phyloP scores from a whole-genome alignment of 148 eudicot genomes.

The Pouteria glomerata region DNA sequence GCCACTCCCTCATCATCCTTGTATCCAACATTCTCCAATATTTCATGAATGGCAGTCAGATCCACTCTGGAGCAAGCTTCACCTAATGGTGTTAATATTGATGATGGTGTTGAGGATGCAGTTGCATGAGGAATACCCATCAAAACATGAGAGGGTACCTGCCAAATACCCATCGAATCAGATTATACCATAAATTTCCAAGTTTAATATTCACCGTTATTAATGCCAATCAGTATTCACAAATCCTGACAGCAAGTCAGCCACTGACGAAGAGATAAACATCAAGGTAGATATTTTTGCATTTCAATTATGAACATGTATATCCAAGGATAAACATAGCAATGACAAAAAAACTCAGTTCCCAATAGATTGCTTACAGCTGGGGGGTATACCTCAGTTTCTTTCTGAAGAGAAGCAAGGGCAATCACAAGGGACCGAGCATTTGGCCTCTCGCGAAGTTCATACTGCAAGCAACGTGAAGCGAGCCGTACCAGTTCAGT shows the following conservation, averaged over 20 bases:
- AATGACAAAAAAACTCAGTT: neutral
- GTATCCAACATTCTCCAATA: conserved; percentile 65
- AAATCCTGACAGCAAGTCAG: neutral
- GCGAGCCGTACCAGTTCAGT: conserved; percentile 68
- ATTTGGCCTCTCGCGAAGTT: conserved; percentile 84
- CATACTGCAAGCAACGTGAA: conserved; percentile 81
- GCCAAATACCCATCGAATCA: conserved; percentile 16
- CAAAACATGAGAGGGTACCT: conserved; percentile 79
- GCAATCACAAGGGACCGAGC: conserved; percentile 57
- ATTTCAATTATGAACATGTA: neutral
- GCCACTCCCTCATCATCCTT: conserved; percentile 73
- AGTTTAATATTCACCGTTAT: neutral
- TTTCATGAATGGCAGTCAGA: conserved; percentile 78
- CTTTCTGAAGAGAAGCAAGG: conserved; percentile 69
- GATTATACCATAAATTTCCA: neutral
- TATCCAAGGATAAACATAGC: neutral
- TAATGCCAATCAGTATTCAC: neutral
- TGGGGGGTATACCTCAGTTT: conserved; percentile 51
- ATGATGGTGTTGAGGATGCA: conserved; percentile 39
- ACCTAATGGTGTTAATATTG: conserved; percentile 58
- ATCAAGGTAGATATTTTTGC: neutral
- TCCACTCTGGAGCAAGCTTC: conserved; percentile 75
- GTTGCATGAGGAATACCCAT: conserved; percentile 56
- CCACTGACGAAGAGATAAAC: neutral
- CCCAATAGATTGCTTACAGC: neutral